These are phyloP conservation scores for Yamadazyma takamatsuzukensis DNA, from an alignment of 805 yeast species.

Conservation along the genomic window DNA sequence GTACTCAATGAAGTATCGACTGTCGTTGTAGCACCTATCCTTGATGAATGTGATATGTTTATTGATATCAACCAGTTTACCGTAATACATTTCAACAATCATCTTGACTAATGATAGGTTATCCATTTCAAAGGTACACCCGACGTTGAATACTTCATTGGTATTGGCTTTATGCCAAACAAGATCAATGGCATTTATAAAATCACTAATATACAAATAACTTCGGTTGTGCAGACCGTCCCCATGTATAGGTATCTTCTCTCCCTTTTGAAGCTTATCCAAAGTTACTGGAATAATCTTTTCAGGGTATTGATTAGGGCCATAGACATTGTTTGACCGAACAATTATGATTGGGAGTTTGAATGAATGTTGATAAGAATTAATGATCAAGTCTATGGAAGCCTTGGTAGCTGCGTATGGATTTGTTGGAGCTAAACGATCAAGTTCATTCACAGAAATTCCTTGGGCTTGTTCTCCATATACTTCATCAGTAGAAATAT, in stretches of 20 bases:
- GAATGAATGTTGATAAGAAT: constrained; percentile 42
- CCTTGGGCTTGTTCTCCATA: constrained; percentile 42
- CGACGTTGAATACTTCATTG: constrained; percentile 22
- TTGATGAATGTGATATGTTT: constrained; percentile 18
- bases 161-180: constrained; percentile 15
- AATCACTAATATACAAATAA: constrained; percentile 45
- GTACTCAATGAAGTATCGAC: constrained; percentile 21
- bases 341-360: constrained; percentile 39
- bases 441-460: constrained; percentile 27
- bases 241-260: constrained; percentile 43
- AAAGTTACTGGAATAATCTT: constrained; percentile 41
- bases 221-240: constrained; percentile 41
- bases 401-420: constrained; percentile 60
- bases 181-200: constrained; percentile 33
- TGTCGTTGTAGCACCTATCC: constrained; percentile 34
- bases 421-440: constrained; percentile 46
- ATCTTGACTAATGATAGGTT: constrained; percentile 21
- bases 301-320: constrained; percentile 52
- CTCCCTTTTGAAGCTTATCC: constrained; percentile 18
- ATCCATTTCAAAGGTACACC: constrained; percentile 22
- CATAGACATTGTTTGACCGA: constrained; percentile 52
- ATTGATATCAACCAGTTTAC: constrained; percentile 1
- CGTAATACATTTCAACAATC: constrained; percentile 15
- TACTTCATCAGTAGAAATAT: constrained; percentile 59
- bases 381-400: constrained; percentile 45